These are phyloP conservation scores for Fusarium acutatum DNA, from an alignment of 2,329 filamentous ascomycete genomes.

Conservation along the genomic window DNA sequence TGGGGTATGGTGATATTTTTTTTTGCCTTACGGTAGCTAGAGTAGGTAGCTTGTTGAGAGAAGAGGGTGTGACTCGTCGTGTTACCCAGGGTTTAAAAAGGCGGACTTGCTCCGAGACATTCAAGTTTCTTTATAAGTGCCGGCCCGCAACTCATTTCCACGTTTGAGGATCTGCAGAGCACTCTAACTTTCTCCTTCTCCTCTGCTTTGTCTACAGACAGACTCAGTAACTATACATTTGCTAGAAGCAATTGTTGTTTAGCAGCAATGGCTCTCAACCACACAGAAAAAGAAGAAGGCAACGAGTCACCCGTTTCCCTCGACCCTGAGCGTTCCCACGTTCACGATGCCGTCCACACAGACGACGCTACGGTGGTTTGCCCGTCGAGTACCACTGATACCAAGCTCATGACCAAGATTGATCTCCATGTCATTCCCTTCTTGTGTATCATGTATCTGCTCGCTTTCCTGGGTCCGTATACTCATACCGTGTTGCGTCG, in stretches of 20 bases:
- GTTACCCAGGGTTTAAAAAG: background rate
- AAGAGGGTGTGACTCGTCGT: constrained; percentile 15
- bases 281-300: constrained; percentile 30
- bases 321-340: constrained; percentile 32
- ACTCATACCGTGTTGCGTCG: background rate
- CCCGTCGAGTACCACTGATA: constrained; percentile 68
- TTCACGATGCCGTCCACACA: constrained; percentile 18
- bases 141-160: constrained; percentile 1
- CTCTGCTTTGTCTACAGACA: background rate
- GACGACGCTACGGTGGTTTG: constrained; percentile 46
- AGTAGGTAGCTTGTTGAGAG: background rate
- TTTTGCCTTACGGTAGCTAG: background rate
- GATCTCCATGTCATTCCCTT: constrained; percentile 77
- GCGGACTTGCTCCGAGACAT: constrained; percentile 27
- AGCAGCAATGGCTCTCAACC: constrained; percentile 25
- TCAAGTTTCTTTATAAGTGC: constrained; percentile 21
- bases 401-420: constrained; percentile 72
- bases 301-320: constrained; percentile 33
- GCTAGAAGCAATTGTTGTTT: background rate
- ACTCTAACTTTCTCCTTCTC: background rate
- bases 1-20: background rate
- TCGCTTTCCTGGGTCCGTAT: constrained; percentile 68
- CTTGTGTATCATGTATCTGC: constrained; percentile 75
- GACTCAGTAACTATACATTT: background rate
- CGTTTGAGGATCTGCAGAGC: constrained; percentile 13